Evolutionary conservation across 2,329 filamentous ascomycete species (phyloP).

Genomic region (Knufia fluminis): DNA sequence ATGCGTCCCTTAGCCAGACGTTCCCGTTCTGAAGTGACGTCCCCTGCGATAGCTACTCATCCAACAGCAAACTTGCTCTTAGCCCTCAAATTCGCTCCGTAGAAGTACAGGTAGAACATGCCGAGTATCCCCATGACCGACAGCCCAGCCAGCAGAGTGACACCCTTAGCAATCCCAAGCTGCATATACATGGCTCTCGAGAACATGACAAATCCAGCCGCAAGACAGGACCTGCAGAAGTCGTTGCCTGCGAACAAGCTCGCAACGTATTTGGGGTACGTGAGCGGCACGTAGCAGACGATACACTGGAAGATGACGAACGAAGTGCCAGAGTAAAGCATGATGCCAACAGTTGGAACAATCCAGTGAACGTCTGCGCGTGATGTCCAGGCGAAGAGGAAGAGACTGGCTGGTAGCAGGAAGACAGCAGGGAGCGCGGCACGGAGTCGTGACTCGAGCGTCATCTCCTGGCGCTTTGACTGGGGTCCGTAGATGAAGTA

Average conservation of each 20-base stretch:
- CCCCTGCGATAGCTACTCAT: too few relatives aligned
- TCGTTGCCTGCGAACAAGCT: slow-evolving; percentile 24
- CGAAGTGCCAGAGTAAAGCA: not conserved
- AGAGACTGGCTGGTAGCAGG: too few relatives aligned
- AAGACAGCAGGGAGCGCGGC: too few relatives aligned
- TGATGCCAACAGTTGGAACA: not conserved
- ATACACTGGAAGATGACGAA: not conserved
- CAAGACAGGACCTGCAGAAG: slow-evolving; percentile 25
- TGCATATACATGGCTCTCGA: slow-evolving; percentile 28
- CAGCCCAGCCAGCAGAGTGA: slow-evolving; percentile 38
- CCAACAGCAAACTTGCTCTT: slow-evolving; percentile 26
- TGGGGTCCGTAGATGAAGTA: too few relatives aligned
- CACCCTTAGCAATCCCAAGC: slow-evolving; percentile 27
- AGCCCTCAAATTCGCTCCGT: slow-evolving; percentile 26
- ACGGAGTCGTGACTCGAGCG: too few relatives aligned
- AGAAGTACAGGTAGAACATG: slow-evolving; percentile 28
- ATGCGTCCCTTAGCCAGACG: too few relatives aligned
- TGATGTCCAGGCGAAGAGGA: not conserved
- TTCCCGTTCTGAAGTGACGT: too few relatives aligned
- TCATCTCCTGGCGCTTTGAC: too few relatives aligned
- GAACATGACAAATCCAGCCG: slow-evolving; percentile 30
- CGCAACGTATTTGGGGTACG: slow-evolving; percentile 15
- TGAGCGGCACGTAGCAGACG: not conserved
- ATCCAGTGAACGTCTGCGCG: not conserved
- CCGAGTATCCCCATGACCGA: slow-evolving; percentile 40